Evolutionary conservation across 2,329 filamentous ascomycete species (phyloP).

Genomic region (Cordyceps javanica): DNA sequence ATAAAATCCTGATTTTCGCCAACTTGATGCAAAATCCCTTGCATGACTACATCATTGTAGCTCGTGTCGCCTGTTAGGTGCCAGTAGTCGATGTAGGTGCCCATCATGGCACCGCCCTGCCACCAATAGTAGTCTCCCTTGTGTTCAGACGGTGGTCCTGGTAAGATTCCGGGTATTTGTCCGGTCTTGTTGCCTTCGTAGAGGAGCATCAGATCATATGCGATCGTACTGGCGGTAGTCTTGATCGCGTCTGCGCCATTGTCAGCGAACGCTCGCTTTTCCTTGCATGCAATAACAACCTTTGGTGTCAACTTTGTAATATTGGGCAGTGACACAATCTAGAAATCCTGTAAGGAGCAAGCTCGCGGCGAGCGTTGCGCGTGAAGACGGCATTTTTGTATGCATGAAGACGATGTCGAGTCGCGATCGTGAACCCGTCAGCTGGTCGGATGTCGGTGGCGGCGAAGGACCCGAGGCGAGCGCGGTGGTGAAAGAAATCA

Average conservation of each 20-base stretch:
- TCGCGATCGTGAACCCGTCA: background rate
- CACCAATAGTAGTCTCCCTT: constrained; percentile 65
- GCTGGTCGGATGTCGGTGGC: background rate
- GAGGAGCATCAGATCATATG: constrained; percentile 37
- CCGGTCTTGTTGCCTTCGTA: constrained; percentile 39
- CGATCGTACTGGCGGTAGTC: constrained; percentile 31
- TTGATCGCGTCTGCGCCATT: constrained; percentile 33
- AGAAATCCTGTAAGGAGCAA: background rate
- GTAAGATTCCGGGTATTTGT: constrained; percentile 42
- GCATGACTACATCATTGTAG: constrained; percentile 53
- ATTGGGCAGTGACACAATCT: constrained; percentile 1
- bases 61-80: constrained; percentile 57
- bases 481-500: too few species aligned
- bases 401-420: background rate
- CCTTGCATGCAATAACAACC: background rate
- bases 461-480: background rate
- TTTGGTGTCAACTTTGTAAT: constrained; percentile 13
- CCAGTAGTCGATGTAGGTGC: constrained; percentile 65
- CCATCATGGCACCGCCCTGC: constrained; percentile 65
- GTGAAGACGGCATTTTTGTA: background rate
- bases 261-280: background rate
- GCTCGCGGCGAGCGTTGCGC: background rate
- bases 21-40: constrained; percentile 53
- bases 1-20: constrained; percentile 53
- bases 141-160: constrained; percentile 34